Evolutionary conservation across 176 grass and related monocot species (phyloP).

Genomic region (Hsuehochloa calcarea): DNA sequence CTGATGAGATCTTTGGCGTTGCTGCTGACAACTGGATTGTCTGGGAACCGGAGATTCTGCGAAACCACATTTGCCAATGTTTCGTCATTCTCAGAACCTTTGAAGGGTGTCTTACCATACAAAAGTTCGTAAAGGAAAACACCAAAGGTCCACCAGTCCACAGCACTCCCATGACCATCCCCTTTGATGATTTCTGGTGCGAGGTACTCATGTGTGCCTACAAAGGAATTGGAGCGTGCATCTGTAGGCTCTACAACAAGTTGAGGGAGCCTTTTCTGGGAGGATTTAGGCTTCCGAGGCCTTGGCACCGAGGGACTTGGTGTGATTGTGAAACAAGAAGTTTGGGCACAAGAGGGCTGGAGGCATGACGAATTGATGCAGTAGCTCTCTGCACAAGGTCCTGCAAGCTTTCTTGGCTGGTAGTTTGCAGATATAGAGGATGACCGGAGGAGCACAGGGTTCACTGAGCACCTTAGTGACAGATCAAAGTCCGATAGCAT

Average conservation of each 20-base stretch:
- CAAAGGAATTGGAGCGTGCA: constrained; percentile 73
- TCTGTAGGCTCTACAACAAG: constrained; percentile 68
- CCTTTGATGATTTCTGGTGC: constrained; percentile 82
- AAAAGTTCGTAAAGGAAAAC: constrained; percentile 71
- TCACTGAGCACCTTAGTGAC: constrained; percentile 69
- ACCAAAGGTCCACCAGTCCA: constrained; percentile 78
- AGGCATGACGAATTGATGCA: constrained; percentile 66
- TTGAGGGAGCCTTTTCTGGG: constrained; percentile 53
- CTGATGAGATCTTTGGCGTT: constrained; percentile 59
- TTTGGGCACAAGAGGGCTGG: constrained; percentile 66
- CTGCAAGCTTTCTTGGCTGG: constrained; percentile 47
- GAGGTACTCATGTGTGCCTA: constrained; percentile 71
- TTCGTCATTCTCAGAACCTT: constrained; percentile 71
- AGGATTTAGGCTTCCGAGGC: constrained; percentile 50
- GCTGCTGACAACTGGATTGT: constrained; percentile 54
- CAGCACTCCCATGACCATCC: constrained; percentile 82
- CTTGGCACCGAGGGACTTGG: constrained; percentile 51
- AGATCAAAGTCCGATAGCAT: constrained; percentile 82
- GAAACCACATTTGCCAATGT: constrained; percentile 68
- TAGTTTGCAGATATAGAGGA: constrained; percentile 47
- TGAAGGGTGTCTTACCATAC: constrained; percentile 72
- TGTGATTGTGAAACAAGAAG: constrained; percentile 67
- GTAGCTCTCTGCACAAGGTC: constrained; percentile 68
- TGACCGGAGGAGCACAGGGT: constrained; percentile 53
- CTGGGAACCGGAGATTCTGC: constrained; percentile 61